phyloP scores from a whole-genome alignment of 2,329 filamentous ascomycete genomes.

The Aspergillus sp. region DNA sequence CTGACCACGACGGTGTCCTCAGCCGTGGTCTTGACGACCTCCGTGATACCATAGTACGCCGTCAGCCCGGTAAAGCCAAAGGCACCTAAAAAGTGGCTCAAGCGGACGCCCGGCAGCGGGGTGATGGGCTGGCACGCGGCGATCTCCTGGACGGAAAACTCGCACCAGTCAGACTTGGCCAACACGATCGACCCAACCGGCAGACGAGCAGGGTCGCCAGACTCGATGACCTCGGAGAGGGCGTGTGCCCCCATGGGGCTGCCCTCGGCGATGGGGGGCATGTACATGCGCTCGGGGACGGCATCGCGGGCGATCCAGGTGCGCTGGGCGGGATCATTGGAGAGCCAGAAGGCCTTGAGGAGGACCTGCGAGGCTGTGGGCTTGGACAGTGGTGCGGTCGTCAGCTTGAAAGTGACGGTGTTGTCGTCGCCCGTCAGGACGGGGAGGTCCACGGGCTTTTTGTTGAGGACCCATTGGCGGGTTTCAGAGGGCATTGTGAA shows the following conservation, averaged over 20 bases:
- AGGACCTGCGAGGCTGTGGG: constrained; percentile 43
- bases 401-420: constrained; percentile 11
- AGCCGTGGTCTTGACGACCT: constrained; percentile 36
- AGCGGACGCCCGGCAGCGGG: constrained; percentile 32
- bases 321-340: constrained; percentile 54
- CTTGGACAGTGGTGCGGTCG: constrained; percentile 27
- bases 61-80: constrained; percentile 37
- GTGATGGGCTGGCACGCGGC: constrained; percentile 25
- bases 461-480: constrained; percentile 44
- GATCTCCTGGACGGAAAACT: constrained; percentile 40
- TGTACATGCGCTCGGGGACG: constrained; percentile 46
- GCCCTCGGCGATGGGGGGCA: constrained; percentile 42
- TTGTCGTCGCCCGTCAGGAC: constrained; percentile 18
- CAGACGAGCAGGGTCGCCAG: constrained; percentile 25
- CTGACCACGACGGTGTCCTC: constrained; percentile 46
- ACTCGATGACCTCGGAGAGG: constrained; percentile 38
- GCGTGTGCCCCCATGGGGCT: constrained; percentile 37
- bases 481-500: constrained; percentile 20
- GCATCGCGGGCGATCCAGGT: constrained; percentile 46
- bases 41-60: constrained; percentile 47
- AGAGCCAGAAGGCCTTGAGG: constrained; percentile 47
- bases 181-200: constrained; percentile 35
- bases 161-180: constrained; percentile 37
- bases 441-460: constrained; percentile 37
- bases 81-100: constrained; percentile 47